These are phyloP conservation scores for Saprolegnia parasitica DNA, from an alignment of 352 stramenopile species.

Conservation along the genomic window DNA sequence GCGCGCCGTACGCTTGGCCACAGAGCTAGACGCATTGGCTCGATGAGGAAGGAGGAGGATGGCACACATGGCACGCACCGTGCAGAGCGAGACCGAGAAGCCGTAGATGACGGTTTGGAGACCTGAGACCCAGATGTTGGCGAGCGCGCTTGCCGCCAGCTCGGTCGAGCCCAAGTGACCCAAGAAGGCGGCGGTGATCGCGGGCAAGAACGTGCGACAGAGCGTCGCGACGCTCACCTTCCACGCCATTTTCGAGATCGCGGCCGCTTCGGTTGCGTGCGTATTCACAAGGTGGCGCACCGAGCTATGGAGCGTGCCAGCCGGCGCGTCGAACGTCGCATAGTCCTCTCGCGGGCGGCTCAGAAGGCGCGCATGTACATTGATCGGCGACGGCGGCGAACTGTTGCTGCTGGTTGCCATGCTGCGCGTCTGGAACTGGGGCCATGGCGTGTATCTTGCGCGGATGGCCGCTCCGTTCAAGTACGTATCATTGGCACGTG, in stretches of 20 bases:
- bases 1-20: constrained; percentile 24
- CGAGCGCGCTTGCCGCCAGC: constrained; percentile 20
- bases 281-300: not conserved
- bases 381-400: not conserved
- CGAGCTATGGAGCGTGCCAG: too few species aligned
- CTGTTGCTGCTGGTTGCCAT: not conserved
- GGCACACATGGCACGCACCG: not conserved
- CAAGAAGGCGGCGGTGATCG: constrained; percentile 25
- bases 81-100: constrained; percentile 29
- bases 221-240: constrained; percentile 28
- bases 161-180: constrained; percentile 26
- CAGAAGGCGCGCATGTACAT: not conserved
- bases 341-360: not conserved
- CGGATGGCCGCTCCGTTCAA: not conserved
- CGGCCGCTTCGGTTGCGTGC: constrained; percentile 18
- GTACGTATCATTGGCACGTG: not conserved
- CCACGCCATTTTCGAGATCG: constrained; percentile 29
- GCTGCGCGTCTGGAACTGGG: not conserved
- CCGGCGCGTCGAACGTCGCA: not conserved
- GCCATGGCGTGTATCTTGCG: not conserved
- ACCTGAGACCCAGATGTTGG: constrained; percentile 28
- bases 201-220: constrained; percentile 24
- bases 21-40: constrained; percentile 8
- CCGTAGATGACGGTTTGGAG: constrained; percentile 29
- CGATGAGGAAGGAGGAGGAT: not conserved